Evolutionary conservation across 2,329 filamentous ascomycete genomes (phyloP).

Genomic region (Chaetomiaceae sp.): DNA sequence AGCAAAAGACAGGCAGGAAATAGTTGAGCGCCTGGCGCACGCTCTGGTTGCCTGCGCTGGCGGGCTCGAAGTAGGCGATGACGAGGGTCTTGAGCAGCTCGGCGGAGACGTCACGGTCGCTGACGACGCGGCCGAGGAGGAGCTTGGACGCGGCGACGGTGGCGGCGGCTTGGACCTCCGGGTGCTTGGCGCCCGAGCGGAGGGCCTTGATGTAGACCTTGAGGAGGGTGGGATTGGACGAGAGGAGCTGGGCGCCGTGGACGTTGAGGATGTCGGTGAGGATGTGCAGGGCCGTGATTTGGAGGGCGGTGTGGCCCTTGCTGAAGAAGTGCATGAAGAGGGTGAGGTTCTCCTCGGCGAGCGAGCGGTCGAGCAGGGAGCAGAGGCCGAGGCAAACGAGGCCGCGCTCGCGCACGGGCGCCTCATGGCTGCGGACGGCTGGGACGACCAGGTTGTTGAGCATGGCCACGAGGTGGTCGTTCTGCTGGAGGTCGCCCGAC

Average conservation of each 20-base stretch:
- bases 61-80: slow-evolving; percentile 83
- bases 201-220: slow-evolving; percentile 85
- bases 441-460: slow-evolving; percentile 95
- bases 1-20: slow-evolving; percentile 92
- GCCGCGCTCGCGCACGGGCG: slow-evolving; percentile 85
- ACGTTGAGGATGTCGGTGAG: slow-evolving; percentile 89
- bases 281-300: slow-evolving; percentile 86
- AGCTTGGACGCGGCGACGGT: slow-evolving; percentile 81
- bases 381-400: slow-evolving; percentile 86
- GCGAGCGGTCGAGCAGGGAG: slow-evolving; percentile 82
- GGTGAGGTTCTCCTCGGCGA: slow-evolving; percentile 86
- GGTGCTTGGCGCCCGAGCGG: slow-evolving; percentile 62
- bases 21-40: slow-evolving; percentile 86
- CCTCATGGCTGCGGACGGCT: slow-evolving; percentile 87
- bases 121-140: slow-evolving; percentile 73
- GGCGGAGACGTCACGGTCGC: slow-evolving; percentile 59
- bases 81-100: slow-evolving; percentile 82
- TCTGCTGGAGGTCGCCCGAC: slow-evolving; percentile 78
- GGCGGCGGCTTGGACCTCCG: slow-evolving; percentile 74
- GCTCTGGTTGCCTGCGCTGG: slow-evolving; percentile 72
- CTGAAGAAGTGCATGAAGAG: slow-evolving; percentile 95
- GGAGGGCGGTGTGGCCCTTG: slow-evolving; percentile 84
- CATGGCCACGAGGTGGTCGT: slow-evolving; percentile 92
- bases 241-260: slow-evolving; percentile 73
- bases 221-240: slow-evolving; percentile 62